Base-by-base conservation (phyloP, 495 filamentous ascomycete genomes). In the Podospora didyma region DNA sequence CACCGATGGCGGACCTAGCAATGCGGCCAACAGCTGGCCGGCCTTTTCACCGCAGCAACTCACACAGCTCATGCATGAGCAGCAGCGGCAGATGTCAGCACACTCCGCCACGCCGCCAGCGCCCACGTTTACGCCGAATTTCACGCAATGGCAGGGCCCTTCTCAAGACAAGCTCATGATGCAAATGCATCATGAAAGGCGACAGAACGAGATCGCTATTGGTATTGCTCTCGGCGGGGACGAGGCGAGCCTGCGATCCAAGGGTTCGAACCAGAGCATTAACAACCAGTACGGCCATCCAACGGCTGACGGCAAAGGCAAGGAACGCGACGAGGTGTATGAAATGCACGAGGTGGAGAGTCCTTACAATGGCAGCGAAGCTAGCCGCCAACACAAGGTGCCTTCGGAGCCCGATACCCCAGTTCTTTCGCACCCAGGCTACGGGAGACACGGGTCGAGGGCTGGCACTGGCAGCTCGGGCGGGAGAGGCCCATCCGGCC, bases 221-320 rank as follows among this genome's bases (percentile, higher is more conserved):
- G 72, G 72, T 0, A 41, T 74, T 2, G 72, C 70, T 0, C 57
- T 74, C 7, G 69, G 70, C 31, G 69, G 67, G 1, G 63, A 69
- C 31, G 66, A 69, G 42, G 58, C 63, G 2, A 70, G 62, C 37
- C 28, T 66, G 46, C 47, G 59, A 22, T 62, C 59, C 49, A 73
- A 73, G 53, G 24, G 28, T 21, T 67, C 64, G 0, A 61, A 66
- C 45, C 26, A 53, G 5, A 64, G 46, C n/a, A 44, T 65, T 19
- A 34, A 48, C 41, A 64, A 63, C 23, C 54, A 34, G 19, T 54
- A 59, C 50, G 52, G 52, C 12, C 57, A 50, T 22, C 46, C 42
- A 10, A 9, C 26, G 9, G 39, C 46, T 7, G 64, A 66, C n/a
- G 44, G 46, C 34, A 69, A 71, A 59, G 70, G 66, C 24, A 72